phyloP scores from a whole-genome alignment of 2,329 filamentous ascomycete genomes.

The Triangularia setosa region DNA sequence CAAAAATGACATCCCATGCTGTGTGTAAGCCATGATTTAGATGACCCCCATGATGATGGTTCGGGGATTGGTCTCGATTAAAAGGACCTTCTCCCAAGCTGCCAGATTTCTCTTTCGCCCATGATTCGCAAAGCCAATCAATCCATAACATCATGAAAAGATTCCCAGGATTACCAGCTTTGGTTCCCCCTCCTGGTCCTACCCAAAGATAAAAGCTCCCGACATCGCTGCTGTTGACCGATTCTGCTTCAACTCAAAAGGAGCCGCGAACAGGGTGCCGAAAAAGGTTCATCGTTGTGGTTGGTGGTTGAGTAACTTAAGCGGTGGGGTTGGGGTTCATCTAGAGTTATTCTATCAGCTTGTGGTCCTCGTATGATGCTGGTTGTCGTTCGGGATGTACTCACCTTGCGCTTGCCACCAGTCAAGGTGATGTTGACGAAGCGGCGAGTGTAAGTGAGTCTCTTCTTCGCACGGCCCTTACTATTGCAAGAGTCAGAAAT shows the following conservation, averaged over 20 bases:
- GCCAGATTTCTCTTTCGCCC: background rate
- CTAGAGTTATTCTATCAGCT: slow-evolving; percentile 13
- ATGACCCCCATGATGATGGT: slow-evolving; percentile 9
- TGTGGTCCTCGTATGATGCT: background rate
- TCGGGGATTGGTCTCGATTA: background rate
- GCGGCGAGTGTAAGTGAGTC: slow-evolving; percentile 91
- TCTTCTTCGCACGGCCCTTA: slow-evolving; percentile 97
- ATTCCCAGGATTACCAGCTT: background rate
- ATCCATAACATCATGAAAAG: slow-evolving; percentile 1
- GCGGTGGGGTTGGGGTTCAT: slow-evolving; percentile 31
- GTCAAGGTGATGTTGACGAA: slow-evolving; percentile 98
- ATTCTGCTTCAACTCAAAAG: slow-evolving; percentile 7
- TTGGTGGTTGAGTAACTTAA: slow-evolving; percentile 18
- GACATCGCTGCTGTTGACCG: slow-evolving; percentile 10
- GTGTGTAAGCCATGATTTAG: slow-evolving; percentile 14
- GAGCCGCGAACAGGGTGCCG: background rate
- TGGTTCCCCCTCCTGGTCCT: slow-evolving; percentile 15
- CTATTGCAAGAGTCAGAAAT: slow-evolving; percentile 19
- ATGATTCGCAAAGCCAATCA: background rate
- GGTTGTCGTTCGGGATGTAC: slow-evolving; percentile 31
- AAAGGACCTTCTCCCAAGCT: background rate
- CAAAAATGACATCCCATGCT: slow-evolving; percentile 21
- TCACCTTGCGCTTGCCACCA: slow-evolving; percentile 96
- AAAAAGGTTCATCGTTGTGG: slow-evolving; percentile 13
- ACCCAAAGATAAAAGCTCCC: slow-evolving; percentile 11